Conservation (phyloP, 2,329 filamentous ascomycete species). For the Botryotinia calthae region DNA sequence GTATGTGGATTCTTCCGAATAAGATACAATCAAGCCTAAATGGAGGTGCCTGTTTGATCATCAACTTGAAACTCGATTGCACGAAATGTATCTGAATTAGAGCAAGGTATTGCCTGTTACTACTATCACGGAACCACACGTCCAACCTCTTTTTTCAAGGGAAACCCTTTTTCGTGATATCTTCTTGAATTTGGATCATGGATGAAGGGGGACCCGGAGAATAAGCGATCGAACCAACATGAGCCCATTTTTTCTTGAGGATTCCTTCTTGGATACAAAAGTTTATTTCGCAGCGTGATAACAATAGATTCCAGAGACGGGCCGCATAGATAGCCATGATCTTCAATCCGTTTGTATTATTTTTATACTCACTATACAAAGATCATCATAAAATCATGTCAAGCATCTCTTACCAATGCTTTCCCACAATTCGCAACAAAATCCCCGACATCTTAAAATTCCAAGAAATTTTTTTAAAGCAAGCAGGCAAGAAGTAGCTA, state of each 20-base stretch:
- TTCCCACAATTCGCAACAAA: conserved; percentile 17
- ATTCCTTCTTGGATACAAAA: not conserved
- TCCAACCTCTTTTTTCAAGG: not conserved
- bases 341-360: not conserved
- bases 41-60: conserved; percentile 34
- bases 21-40: not conserved
- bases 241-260: not conserved
- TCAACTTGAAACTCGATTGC: conserved; percentile 29
- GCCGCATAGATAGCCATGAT: conserved; percentile 1
- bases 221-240: not conserved
- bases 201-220: not conserved
- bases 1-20: conserved; percentile 7
- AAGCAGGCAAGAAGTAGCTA: not conserved
- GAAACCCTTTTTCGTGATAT: not conserved
- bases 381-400: conserved; percentile 2
- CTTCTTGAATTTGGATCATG: not conserved
- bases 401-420: conserved; percentile 15
- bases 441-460: conserved; percentile 8
- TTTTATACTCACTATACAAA: not conserved
- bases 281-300: conserved; percentile 6
- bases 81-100: conserved; percentile 9
- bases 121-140: not conserved
- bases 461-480: not conserved
- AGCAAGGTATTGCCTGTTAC: not conserved
- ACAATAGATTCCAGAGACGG: conserved; percentile 1